phyloP scores from a whole-genome alignment of 164 flowering plant species.

The Vitis rotundifolia region DNA sequence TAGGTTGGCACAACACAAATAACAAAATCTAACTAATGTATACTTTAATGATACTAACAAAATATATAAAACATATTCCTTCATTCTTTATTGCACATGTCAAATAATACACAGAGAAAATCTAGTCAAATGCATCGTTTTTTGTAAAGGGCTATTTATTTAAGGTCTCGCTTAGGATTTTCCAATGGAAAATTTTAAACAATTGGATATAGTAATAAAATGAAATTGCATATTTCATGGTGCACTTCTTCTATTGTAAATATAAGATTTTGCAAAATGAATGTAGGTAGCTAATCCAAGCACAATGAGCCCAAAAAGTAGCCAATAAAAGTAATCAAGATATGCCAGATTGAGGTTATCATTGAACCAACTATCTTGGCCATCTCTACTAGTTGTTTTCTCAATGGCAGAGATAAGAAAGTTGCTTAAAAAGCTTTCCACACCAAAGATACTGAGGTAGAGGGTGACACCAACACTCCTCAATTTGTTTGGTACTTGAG shows the following conservation, averaged over 20 bases:
- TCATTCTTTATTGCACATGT: too few relatives aligned
- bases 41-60: too few relatives aligned
- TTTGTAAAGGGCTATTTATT: too few relatives aligned
- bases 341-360: constrained; percentile 22
- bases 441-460: constrained; percentile 23
- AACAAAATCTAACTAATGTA: too few relatives aligned
- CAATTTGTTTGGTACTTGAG: constrained; percentile 21
- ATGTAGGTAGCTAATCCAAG: constrained; percentile 4
- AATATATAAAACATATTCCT: too few relatives aligned
- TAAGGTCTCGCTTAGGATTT: too few relatives aligned
- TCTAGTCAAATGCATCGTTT: too few relatives aligned
- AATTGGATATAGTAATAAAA: too few relatives aligned
- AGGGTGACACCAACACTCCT: constrained; percentile 22
- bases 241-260: constrained; percentile 11
- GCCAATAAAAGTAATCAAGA: constrained; percentile 27
- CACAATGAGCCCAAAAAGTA: constrained; percentile 18
- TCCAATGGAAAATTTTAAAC: too few relatives aligned
- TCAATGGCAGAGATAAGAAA: constrained; percentile 18
- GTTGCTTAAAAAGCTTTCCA: constrained; percentile 23
- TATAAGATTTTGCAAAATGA: constrained; percentile 16
- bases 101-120: too few relatives aligned
- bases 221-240: too few relatives aligned
- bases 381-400: constrained; percentile 9
- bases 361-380: constrained; percentile 19
- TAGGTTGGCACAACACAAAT: too few relatives aligned